Evolutionary conservation across 2,329 filamentous ascomycete genomes (phyloP).

Genomic region (Apiospora arundinis): DNA sequence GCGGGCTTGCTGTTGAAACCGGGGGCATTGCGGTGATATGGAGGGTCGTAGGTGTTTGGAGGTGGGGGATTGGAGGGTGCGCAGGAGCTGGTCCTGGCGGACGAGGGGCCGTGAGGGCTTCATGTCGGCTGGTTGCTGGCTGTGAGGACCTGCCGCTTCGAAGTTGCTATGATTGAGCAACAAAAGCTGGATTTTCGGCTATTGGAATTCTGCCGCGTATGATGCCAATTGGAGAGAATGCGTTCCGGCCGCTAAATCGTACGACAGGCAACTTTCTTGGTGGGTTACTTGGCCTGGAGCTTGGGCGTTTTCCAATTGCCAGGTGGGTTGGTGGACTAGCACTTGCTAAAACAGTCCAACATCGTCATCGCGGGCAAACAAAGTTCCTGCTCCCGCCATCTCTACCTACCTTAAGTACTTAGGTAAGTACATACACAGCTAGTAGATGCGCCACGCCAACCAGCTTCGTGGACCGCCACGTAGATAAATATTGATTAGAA

Average conservation of each 20-base stretch:
- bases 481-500: too few species aligned
- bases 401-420: too few species aligned
- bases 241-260: neutral
- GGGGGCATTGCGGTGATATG: conserved; percentile 25
- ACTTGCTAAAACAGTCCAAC: neutral
- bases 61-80: conserved; percentile 20
- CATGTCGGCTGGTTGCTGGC: conserved; percentile 20
- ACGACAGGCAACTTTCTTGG: neutral
- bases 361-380: conserved; percentile 14
- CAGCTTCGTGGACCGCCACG: too few species aligned
- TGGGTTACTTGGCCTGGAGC: neutral
- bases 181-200: neutral
- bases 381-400: conserved; percentile 5
- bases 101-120: conserved; percentile 23
- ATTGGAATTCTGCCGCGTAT: neutral
- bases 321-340: neutral
- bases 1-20: conserved; percentile 36
- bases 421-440: neutral
- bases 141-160: neutral
- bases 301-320: neutral
- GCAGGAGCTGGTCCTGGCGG: conserved; percentile 22
- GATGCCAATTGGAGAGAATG: conserved; percentile 4
- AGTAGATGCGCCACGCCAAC: too few species aligned
- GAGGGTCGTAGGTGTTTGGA: conserved; percentile 21
- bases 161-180: neutral